phyloP scores from a whole-genome alignment of 768 basidiomycete species.

The Rubroboletus pulcherrimus region DNA sequence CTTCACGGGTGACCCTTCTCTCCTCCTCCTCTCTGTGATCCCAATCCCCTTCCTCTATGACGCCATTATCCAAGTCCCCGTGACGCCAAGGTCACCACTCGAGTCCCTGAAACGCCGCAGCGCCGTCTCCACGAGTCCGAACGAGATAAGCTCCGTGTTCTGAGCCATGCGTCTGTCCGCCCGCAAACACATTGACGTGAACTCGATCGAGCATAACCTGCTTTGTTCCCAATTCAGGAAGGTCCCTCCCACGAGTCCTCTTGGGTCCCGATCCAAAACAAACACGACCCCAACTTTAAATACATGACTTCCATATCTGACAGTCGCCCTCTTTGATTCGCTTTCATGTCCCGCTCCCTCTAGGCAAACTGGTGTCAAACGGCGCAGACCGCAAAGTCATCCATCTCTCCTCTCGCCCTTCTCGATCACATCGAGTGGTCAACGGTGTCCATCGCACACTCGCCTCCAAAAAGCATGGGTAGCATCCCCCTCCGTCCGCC shows the following conservation, averaged over 20 bases:
- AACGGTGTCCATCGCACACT: background rate
- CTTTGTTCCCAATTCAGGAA: background rate
- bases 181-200: constrained; percentile 18
- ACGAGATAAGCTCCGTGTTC: constrained; percentile 9
- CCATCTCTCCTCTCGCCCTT: background rate
- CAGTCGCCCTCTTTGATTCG: background rate
- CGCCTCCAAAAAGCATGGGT: constrained; percentile 3
- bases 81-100: background rate
- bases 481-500: background rate
- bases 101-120: constrained; percentile 28
- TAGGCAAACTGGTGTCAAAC: background rate
- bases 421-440: constrained; percentile 2
- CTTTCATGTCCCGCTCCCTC: constrained; percentile 3
- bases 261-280: background rate
- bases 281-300: constrained; percentile 1
- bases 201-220: constrained; percentile 5
- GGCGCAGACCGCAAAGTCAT: constrained; percentile 11
- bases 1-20: background rate
- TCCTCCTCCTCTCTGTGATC: background rate
- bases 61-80: constrained; percentile 9
- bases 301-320: constrained; percentile 2
- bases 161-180: constrained; percentile 12
- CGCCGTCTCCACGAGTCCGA: constrained; percentile 16
- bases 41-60: constrained; percentile 2
- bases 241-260: background rate